A percentile compares a stretch with the other conserved stretches of the same genome.
Conservation (phyloP, 768 basidiomycete species). For the Galerina sulciceps region DNA sequence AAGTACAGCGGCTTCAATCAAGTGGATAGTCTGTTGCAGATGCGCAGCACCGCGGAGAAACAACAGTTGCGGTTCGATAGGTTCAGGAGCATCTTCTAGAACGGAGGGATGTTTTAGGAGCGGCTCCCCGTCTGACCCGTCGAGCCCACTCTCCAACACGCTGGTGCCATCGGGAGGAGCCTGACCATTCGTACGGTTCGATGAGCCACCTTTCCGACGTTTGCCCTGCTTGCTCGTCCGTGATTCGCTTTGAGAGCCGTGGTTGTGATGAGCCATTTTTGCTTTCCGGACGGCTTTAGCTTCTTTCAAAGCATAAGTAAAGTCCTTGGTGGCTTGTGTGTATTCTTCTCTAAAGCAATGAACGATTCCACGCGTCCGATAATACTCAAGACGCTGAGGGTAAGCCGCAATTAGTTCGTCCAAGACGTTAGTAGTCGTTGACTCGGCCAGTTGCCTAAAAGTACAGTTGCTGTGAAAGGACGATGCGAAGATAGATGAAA, state of each 20-base stretch:
- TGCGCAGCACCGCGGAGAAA: slow-evolving; percentile 86
- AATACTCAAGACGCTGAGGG: slow-evolving; percentile 84
- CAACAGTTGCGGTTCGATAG: slow-evolving; percentile 82
- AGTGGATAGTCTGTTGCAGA: slow-evolving; percentile 74
- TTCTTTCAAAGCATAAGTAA: slow-evolving; percentile 81
- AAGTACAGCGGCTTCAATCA: slow-evolving; percentile 77
- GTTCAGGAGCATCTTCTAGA: slow-evolving; percentile 80
- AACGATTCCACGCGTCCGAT: slow-evolving; percentile 88
- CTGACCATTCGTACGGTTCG: slow-evolving; percentile 58
- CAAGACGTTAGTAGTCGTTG: slow-evolving; percentile 75
- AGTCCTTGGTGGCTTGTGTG: slow-evolving; percentile 72
- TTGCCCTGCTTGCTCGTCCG: slow-evolving; percentile 43
- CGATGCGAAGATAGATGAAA: background rate
- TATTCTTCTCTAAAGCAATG: slow-evolving; percentile 90
- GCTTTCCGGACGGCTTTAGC: slow-evolving; percentile 73
- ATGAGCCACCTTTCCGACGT: slow-evolving; percentile 55
- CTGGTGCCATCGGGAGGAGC: slow-evolving; percentile 73
- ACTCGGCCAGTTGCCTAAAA: slow-evolving; percentile 80
- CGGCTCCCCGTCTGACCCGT: slow-evolving; percentile 57
- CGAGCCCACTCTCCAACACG: slow-evolving; percentile 46
- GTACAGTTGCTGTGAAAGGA: slow-evolving; percentile 17
- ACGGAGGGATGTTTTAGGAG: slow-evolving; percentile 71
- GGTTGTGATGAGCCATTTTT: slow-evolving; percentile 54
- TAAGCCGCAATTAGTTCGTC: slow-evolving; percentile 76
- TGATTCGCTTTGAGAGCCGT: slow-evolving; percentile 36